A percentile compares a stretch with the other conserved stretches of the same genome.
phyloP scores from a whole-genome alignment of 768 basidiomycete species.

The Termitomyces sp. region DNA sequence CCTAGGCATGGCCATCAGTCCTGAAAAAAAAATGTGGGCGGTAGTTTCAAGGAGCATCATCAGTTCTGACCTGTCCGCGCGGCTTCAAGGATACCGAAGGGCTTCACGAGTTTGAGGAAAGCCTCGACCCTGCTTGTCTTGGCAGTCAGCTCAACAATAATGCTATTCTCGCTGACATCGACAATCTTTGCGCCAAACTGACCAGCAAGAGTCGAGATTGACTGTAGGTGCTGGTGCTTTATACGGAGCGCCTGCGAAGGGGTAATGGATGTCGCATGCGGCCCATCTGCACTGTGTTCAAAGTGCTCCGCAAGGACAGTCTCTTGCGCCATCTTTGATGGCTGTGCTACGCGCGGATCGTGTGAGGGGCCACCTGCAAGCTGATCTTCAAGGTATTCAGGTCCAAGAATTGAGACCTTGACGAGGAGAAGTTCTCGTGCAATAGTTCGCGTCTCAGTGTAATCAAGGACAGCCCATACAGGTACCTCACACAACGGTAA shows the following conservation, averaged over 20 bases:
- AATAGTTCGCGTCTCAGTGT: conserved; percentile 89
- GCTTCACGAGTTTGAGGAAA: conserved; percentile 85
- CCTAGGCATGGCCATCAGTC: conserved; percentile 97
- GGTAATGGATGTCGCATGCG: conserved; percentile 42
- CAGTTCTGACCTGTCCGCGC: conserved; percentile 74
- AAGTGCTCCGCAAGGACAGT: conserved; percentile 71
- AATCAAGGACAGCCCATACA: conserved; percentile 99
- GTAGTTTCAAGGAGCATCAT: background rate
- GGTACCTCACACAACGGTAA: conserved; percentile 63
- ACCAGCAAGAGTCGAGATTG: conserved; percentile 75
- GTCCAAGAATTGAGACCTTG: conserved; percentile 95
- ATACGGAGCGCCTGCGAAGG: conserved; percentile 83
- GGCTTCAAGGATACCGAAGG: conserved; percentile 93
- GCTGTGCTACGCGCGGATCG: conserved; percentile 49
- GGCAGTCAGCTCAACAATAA: conserved; percentile 92
- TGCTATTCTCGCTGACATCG: conserved; percentile 90
- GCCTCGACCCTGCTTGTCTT: conserved; percentile 91
- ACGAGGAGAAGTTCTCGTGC: conserved; percentile 91
- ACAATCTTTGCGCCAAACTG: conserved; percentile 94
- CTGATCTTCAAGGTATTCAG: conserved; percentile 94
- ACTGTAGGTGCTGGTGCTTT: conserved; percentile 86
- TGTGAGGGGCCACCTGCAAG: conserved; percentile 81
- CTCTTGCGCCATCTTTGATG: conserved; percentile 66
- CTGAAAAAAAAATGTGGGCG: conserved; percentile 32
- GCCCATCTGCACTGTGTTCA: conserved; percentile 48